These are phyloP conservation scores for Anisodus acutangulus DNA, from an alignment of 257 asterid genomes.

Conservation along the genomic window DNA sequence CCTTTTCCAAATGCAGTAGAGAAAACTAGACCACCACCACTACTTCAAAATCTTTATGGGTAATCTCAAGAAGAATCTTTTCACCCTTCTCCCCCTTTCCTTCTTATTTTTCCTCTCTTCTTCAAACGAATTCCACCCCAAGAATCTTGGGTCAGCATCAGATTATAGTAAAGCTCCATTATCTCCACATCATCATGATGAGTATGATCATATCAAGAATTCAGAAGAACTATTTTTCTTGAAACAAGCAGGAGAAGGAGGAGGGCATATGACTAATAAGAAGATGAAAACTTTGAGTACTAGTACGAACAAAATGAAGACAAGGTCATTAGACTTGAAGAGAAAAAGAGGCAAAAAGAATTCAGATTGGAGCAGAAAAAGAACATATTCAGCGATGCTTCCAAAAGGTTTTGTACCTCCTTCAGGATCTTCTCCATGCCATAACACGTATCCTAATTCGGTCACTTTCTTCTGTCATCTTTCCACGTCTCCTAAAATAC, in stretches of 20 bases:
- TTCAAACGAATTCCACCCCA: not conserved
- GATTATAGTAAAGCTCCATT: slow-evolving; percentile 9
- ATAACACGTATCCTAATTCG: slow-evolving; percentile 59
- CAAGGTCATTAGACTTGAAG: not conserved
- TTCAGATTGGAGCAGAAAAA: slow-evolving; percentile 29
- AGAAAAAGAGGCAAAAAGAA: not conserved
- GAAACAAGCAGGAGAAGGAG: slow-evolving; percentile 31
- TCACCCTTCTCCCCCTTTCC: slow-evolving; percentile 33
- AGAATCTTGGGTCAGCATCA: slow-evolving; percentile 23
- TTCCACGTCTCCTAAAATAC: slow-evolving; percentile 30
- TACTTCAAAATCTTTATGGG: slow-evolving; percentile 31
- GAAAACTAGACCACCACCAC: not conserved
- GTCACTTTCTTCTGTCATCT: slow-evolving; percentile 60
- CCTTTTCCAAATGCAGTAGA: not conserved
- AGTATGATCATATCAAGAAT: slow-evolving; percentile 38
- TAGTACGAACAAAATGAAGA: slow-evolving; percentile 29
- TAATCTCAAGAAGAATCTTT: slow-evolving; percentile 22
- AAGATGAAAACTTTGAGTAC: slow-evolving; percentile 33
- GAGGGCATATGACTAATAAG: not conserved
- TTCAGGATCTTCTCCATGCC: slow-evolving; percentile 80
- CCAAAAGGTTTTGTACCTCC: slow-evolving; percentile 87
- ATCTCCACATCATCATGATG: not conserved
- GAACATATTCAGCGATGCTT: slow-evolving; percentile 67
- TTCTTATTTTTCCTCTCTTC: slow-evolving; percentile 33
- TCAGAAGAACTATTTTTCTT: slow-evolving; percentile 30